Conservation (phyloP, 2,329 filamentous ascomycete species). For the Harringtonia aguacate region DNA sequence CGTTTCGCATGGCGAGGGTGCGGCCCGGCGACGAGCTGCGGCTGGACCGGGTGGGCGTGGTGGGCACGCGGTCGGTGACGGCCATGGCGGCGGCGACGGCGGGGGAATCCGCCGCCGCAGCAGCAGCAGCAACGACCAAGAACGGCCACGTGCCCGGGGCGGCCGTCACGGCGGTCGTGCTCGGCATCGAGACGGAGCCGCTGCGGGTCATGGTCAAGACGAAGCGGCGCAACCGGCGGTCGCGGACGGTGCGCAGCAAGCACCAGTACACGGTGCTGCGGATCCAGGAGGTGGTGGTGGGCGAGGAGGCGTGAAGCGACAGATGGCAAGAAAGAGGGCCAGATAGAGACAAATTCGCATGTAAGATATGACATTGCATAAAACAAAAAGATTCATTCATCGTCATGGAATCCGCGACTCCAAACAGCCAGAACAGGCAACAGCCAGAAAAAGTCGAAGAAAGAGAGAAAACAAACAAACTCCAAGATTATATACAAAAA, state of each 20-base stretch:
- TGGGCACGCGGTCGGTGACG: constrained; percentile 55
- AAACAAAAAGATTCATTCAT: too few species aligned
- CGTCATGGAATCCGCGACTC: background rate
- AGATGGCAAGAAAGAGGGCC: too few species aligned
- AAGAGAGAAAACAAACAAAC: constrained; percentile 12
- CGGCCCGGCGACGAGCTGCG: constrained; percentile 75
- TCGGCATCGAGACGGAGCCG: constrained; percentile 75
- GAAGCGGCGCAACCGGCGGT: constrained; percentile 64
- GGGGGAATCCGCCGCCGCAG: background rate
- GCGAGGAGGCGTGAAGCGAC: background rate
- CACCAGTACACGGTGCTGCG: constrained; percentile 78
- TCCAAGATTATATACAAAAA: constrained; percentile 18
- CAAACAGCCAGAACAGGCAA: background rate
- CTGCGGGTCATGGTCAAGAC: constrained; percentile 70
- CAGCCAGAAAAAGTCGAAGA: too few species aligned
- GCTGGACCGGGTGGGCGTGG: constrained; percentile 69
- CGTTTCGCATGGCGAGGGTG: constrained; percentile 68
- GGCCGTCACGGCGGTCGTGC: constrained; percentile 50
- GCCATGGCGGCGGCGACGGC: background rate
- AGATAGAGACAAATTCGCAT: too few species aligned
- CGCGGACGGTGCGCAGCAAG: constrained; percentile 76
- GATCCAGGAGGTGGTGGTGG: constrained; percentile 51
- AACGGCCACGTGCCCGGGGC: constrained; percentile 7
- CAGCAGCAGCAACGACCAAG: background rate
- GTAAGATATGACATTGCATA: too few species aligned